phyloP scores from a whole-genome alignment of 164 flowering plant species.

The Macadamia tetraphylla region DNA sequence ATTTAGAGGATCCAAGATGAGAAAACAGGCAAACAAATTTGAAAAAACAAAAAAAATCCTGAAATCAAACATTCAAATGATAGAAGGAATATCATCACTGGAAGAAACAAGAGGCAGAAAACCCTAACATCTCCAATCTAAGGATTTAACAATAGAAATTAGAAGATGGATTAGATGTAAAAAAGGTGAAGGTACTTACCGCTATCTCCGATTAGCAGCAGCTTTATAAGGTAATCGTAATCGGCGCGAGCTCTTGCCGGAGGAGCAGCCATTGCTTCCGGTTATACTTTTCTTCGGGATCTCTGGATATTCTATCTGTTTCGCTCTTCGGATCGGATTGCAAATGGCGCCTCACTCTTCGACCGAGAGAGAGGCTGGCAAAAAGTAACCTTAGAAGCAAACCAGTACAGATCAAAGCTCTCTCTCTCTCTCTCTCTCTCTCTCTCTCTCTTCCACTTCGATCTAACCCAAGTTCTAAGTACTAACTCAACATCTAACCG shows the following conservation, averaged over 20 bases:
- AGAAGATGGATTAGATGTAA: neutral
- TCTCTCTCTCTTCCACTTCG: no score
- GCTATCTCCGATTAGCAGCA: slow-evolving; percentile 45
- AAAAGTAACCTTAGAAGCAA: no score
- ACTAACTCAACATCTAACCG: no score
- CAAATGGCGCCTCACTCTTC: no score
- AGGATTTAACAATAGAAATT: neutral
- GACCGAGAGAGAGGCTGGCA: no score
- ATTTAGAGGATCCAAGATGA: neutral
- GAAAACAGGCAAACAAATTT: neutral
- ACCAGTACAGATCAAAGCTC: no score
- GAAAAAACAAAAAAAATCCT: neutral
- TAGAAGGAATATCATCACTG: neutral
- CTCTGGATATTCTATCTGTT: no score
- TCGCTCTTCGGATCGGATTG: no score
- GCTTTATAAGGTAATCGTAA: slow-evolving; percentile 43
- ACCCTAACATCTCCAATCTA: slow-evolving; percentile 1
- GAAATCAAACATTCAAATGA: neutral
- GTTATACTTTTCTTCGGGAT: neutral
- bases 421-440: no score
- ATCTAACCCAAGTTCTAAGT: no score
- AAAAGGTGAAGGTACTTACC: slow-evolving; percentile 16
- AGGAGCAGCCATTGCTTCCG: slow-evolving; percentile 29
- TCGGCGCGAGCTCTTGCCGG: slow-evolving; percentile 50
- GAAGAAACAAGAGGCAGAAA: neutral